Base-by-base conservation (phyloP, 129 eudicot genomes). In the Rutidosis leptorrhynchoides region DNA sequence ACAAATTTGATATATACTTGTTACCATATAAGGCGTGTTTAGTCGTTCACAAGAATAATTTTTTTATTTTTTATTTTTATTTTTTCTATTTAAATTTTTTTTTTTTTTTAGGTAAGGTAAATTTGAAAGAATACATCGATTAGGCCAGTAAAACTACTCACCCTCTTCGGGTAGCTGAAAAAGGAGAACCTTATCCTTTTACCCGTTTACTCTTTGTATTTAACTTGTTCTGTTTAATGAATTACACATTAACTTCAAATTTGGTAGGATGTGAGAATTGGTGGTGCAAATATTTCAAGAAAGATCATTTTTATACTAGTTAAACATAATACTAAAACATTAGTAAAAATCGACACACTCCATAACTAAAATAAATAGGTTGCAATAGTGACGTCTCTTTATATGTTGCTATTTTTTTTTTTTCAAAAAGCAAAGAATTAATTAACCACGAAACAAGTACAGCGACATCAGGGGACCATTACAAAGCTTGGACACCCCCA, bases 231-330 rank as follows among this genome's bases (percentile, higher is more conserved):
- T 19, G 43, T 26, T 12, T 21, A 30, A 46, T 60, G 53, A 40
- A 48, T 22, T 46, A 19, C 23, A 20, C 21, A n/a, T 30, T 24
- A 48, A 49, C 62, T 71, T 45, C 67, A 42, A 58, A 69, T 17
- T 15, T 27, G 15, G 27, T 30, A 7, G 60, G 61, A 48, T 61
- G 48, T 49, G 53, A 62, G 32, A 21, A 71, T 15, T 30, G 49
- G 1, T 40, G n/a, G 16, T 40, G 3, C 46, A 12, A 0, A 9
- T 37, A 15, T 35, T 30, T 61, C 62, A 71, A 23, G 20, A 26
- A 55, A 55, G 55, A 21, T 32, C 3, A 67, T 67, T 20, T 32
- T 27, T 49, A 32, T 29, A 67, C 32, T 67, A 32, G 32, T 14
- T 7, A 9, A n/a, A 37, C 23, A n/a, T 27, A 48, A 49, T n/a